A percentile compares a stretch with the other conserved stretches of the same genome.
Evolutionary conservation across 1,139 yeast genomes (phyloP).

Genomic region (Scheffersomyces insectosa): DNA sequence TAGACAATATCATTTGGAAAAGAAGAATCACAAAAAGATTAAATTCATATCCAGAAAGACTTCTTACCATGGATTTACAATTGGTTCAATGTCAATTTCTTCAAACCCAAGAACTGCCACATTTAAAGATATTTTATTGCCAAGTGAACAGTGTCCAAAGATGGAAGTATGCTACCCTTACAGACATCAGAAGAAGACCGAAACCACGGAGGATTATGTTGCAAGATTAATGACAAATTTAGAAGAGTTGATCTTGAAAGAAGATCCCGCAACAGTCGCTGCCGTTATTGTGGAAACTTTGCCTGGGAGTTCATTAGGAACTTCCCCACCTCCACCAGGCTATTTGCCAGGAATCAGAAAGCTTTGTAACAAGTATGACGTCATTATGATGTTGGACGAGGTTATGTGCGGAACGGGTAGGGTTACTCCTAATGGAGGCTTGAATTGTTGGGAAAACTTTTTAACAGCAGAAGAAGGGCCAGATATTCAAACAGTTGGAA

Average conservation of each 20-base stretch:
- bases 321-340: constrained; percentile 56
- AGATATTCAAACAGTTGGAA: constrained; percentile 62
- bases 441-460: constrained; percentile 54
- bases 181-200: constrained; percentile 46
- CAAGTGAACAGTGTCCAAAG: constrained; percentile 45
- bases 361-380: constrained; percentile 59
- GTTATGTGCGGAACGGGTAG: constrained; percentile 71
- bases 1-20: constrained; percentile 57
- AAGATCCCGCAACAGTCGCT: constrained; percentile 54
- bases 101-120: constrained; percentile 43
- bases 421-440: constrained; percentile 27
- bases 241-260: constrained; percentile 49
- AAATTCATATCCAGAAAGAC: constrained; percentile 54
- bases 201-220: constrained; percentile 51
- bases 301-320: constrained; percentile 60
- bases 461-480: constrained; percentile 50
- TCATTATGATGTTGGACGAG: constrained; percentile 58
- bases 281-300: constrained; percentile 57
- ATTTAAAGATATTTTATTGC: constrained; percentile 43
- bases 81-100: constrained; percentile 54
- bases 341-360: constrained; percentile 55
- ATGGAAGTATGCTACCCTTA: constrained; percentile 51
- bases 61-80: constrained; percentile 61
- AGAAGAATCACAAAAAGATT: constrained; percentile 47
- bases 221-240: constrained; percentile 45